Base-by-base conservation (phyloP, 2,329 filamentous ascomycete genomes). In the Metarhizium guizhouense region DNA sequence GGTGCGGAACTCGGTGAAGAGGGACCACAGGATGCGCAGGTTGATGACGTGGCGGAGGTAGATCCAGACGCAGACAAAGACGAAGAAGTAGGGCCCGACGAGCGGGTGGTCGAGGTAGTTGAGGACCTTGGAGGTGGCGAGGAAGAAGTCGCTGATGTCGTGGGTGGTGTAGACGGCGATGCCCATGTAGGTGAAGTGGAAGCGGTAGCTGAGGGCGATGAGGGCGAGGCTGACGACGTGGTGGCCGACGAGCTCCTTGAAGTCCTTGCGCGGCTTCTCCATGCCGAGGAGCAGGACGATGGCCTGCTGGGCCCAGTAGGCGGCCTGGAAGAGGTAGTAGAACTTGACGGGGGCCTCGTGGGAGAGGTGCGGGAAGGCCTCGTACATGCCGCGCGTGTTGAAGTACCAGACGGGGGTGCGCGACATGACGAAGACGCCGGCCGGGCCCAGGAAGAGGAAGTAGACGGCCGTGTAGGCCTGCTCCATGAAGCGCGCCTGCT, bases 141-240 rank as follows among this genome's bases (percentile, higher is more conserved):
- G 81, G 82, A 96, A 96, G 74, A 96, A 96, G 71, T 96, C 92
- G 58, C 86, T 91, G 59, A 96, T 88, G 68, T 97, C 92, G 72
- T 95, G 90, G 10, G 92, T 96, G 59, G 94, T 90, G 72, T 96
- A 97, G 38, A 97, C 90, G 20, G 90, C 89, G 55, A 96, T 74
- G 30, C 92, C 92, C 69, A 97, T 95, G 73, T 96, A 93, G 20
- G 91, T 95, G 71, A 96, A 97, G 73, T 97, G 92, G 77, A 96
- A 97, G 58, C 90, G 85, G 74, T 96, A 97, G 75, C 88, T 94
- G 66, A 93, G 75, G 57, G 74, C 86, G 62, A 97, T 96, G 63
- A 97, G 80, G 20, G 85, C 76, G 57, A 97, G 75, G 20, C 90
- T 95, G 68, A 96, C 88, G 63, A 96, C 86, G 70, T 97, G 92